A percentile compares a stretch with the other conserved stretches of the same genome.
Conservation (phyloP, 768 basidiomycete species). For the Hydnomerulius pinastri region DNA sequence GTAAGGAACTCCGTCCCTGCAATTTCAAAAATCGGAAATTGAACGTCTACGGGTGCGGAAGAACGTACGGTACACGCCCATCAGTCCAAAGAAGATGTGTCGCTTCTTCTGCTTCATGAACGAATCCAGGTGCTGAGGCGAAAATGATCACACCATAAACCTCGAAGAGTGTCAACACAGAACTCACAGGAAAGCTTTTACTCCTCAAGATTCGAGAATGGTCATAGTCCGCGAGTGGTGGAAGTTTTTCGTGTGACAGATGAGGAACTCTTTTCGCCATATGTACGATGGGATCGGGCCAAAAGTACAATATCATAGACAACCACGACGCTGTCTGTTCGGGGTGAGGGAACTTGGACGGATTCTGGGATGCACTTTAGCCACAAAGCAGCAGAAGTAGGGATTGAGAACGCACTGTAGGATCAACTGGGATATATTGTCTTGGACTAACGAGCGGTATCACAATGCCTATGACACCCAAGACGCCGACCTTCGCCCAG, state of each 20-base stretch:
- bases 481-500: slow-evolving; percentile 55
- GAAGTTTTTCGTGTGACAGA: slow-evolving; percentile 43
- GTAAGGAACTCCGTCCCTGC: neutral
- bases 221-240: slow-evolving; percentile 52
- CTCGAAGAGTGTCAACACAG: too few relatives aligned
- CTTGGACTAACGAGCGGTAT: slow-evolving; percentile 60
- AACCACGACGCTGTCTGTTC: slow-evolving; percentile 44
- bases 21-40: neutral
- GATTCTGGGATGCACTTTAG: slow-evolving; percentile 18
- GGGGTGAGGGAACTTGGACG: slow-evolving; percentile 30
- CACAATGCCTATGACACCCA: slow-evolving; percentile 45
- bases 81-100: slow-evolving; percentile 4
- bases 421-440: slow-evolving; percentile 59
- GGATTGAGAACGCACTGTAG: slow-evolving; percentile 16
- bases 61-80: slow-evolving; percentile 1
- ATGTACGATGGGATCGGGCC: slow-evolving; percentile 53
- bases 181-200: slow-evolving; percentile 36
- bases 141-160: too few relatives aligned
- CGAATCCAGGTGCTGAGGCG: slow-evolving; percentile 28
- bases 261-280: slow-evolving; percentile 44
- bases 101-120: slow-evolving; percentile 12
- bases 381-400: neutral
- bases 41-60: neutral
- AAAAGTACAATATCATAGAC: slow-evolving; percentile 44
- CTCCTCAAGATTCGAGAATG: slow-evolving; percentile 34